A percentile compares a stretch with the other conserved stretches of the same genome.
Conservation (phyloP, 345 rosid genomes). For the Euphorbia lathyris region DNA sequence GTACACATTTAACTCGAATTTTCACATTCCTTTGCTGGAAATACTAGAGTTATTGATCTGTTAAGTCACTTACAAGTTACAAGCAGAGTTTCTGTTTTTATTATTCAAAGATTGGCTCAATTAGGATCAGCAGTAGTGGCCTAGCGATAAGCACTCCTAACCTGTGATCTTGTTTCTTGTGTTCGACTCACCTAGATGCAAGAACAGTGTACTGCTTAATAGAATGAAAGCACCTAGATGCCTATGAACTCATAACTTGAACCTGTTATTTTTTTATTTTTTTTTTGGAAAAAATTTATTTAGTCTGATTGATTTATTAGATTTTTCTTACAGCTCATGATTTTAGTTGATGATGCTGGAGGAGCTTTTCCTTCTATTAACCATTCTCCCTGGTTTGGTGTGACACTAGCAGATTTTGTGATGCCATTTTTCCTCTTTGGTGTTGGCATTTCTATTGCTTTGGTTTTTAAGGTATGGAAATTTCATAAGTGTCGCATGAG, state of each 20-base stretch:
- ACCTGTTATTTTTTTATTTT: neutral
- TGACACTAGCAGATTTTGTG: conserved; percentile 56
- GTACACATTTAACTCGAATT: neutral
- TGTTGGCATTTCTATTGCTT: conserved; percentile 49
- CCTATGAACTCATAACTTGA: neutral
- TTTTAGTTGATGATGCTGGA: conserved; percentile 61
- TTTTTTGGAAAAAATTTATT: neutral
- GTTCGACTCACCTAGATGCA: no score
- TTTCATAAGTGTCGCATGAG: neutral
- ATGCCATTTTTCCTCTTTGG: conserved; percentile 61
- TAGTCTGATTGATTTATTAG: conserved; percentile 2
- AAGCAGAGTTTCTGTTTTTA: neutral
- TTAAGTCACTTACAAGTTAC: neutral
- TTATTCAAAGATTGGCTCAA: neutral
- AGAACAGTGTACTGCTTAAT: no score
- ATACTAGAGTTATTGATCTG: neutral
- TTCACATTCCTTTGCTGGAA: neutral
- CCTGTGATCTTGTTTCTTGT: neutral
- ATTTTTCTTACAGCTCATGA: conserved; percentile 44
- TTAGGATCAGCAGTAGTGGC: no score
- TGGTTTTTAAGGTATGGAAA: conserved; percentile 43
- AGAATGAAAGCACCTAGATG: neutral
- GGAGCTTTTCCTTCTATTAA: conserved; percentile 58
- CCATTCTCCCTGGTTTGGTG: conserved; percentile 64
- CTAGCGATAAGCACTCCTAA: neutral